Base-by-base conservation (phyloP, 2,329 filamentous ascomycete species). In the Sphaerulina musiva region DNA sequence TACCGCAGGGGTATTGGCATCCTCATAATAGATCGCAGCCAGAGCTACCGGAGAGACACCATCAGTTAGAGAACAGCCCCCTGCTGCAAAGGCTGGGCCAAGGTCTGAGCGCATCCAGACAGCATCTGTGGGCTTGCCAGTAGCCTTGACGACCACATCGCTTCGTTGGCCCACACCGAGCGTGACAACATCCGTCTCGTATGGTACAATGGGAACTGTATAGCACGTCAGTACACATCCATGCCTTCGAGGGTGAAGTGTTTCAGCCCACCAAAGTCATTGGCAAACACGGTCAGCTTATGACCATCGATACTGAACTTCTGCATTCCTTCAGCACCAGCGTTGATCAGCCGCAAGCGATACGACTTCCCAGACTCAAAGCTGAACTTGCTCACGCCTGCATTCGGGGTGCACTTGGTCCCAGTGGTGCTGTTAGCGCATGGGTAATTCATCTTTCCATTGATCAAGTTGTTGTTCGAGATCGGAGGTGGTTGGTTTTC, bases 1-100 rank as follows among this genome's bases (percentile, higher is more conserved):
- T 4, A 61, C 57, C n/a, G 58, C 54, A 46, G 68, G 70, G 3
- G 72, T 73, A 62, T 86, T 73, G 9, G 81, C 79, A 6, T 74
- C 64, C 36, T 85, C 76, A 67, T 88, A 89, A 70, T 84, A 86
- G 48, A 89, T 75, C 11, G 78, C 81, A 0, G 84, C 86, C 0
- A 81, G 63, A 1, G 79, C 82, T 46, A 75, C 61, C 1, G 62
- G 52, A 83, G 62, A 66, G 54, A 10, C 84, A 14, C 61, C 50
- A 44, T 62, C 46, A 51, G 61, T 29, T 40, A 59, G 62, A 38
- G 62, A 66, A 46, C 64, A 65, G 17, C 61, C 58, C 45, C 46
- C 58, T 39, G 45, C 48, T 48, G 41, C 84, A 67, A 69, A 88
- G 84, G 69, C 87, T 83, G 0, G 85, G 83, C 60, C 87, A 80